Conservation (phyloP, 2,329 filamentous ascomycete species). For the Cryphonectria nitschkei region DNA sequence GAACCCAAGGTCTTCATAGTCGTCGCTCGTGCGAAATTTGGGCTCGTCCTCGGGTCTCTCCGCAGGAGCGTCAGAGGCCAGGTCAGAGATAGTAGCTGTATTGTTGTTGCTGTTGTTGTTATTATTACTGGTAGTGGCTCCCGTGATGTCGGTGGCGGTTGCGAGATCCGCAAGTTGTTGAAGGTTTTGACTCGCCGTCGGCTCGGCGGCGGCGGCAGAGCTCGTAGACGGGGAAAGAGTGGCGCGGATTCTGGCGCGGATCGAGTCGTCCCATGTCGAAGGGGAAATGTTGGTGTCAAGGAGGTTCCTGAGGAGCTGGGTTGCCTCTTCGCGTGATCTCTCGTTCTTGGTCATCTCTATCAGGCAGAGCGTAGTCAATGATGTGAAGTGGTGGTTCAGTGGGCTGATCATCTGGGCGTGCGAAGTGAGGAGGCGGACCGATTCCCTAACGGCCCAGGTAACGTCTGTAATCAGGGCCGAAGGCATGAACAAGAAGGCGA, state of each 20-base stretch:
- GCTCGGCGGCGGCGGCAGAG: constrained; percentile 42
- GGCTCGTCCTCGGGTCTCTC: not conserved
- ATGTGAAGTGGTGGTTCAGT: constrained; percentile 68
- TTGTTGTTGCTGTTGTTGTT: no score
- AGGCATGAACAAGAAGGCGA: constrained; percentile 64
- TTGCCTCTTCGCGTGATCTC: constrained; percentile 60
- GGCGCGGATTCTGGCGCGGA: constrained; percentile 57
- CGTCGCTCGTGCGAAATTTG: constrained; percentile 32
- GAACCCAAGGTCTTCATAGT: constrained; percentile 49
- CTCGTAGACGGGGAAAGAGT: constrained; percentile 41
- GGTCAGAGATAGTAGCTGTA: not conserved
- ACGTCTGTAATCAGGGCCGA: constrained; percentile 59
- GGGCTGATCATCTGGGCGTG: constrained; percentile 62
- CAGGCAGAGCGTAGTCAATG: constrained; percentile 63
- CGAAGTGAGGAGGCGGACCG: constrained; percentile 60
- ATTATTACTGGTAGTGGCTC: constrained; percentile 34
- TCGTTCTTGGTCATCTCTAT: constrained; percentile 61
- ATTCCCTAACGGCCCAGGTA: constrained; percentile 62
- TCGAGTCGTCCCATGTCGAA: constrained; percentile 60
- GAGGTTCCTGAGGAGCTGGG: constrained; percentile 58
- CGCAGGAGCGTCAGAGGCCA: not conserved
- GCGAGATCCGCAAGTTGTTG: constrained; percentile 65
- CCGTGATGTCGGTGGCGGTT: constrained; percentile 44
- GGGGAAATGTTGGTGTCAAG: constrained; percentile 54
- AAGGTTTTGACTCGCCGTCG: constrained; percentile 55